phyloP scores from a whole-genome alignment of 2,329 filamentous ascomycete genomes.

The Purpureocillium takamizusanense region DNA sequence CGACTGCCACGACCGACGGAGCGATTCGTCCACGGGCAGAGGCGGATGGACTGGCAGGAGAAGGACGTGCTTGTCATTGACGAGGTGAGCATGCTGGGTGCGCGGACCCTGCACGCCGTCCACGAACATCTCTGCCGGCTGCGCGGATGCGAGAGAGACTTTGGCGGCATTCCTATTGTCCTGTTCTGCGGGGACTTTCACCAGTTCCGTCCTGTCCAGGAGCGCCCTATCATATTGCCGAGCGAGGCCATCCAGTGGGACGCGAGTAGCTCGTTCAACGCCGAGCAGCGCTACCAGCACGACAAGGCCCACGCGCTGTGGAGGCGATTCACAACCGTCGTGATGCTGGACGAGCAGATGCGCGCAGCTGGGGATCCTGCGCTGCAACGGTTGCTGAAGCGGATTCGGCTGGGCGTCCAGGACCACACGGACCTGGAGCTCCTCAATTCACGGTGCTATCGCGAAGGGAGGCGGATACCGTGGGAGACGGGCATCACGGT shows the following conservation, averaged over 20 bases:
- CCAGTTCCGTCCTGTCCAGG: not conserved
- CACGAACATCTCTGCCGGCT: not conserved
- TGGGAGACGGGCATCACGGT: conserved; percentile 5
- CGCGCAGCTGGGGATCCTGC: not conserved
- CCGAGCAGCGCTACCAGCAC: conserved; percentile 3
- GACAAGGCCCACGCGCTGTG: conserved; percentile 5
- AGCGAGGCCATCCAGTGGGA: not conserved
- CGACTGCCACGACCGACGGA: not conserved
- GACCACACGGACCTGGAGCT: conserved; percentile 2
- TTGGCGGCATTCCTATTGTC: conserved; percentile 1
- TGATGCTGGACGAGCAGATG: conserved; percentile 3
- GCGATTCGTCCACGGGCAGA: not conserved
- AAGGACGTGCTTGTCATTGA: conserved; percentile 1
- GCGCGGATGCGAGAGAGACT: conserved; percentile 1
- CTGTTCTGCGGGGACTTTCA: conserved; percentile 4
- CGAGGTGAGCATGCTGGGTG: conserved; percentile 1
- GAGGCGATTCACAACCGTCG: conserved; percentile 4
- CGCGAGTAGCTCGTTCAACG: not conserved
- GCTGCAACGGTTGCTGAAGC: conserved; percentile 2
- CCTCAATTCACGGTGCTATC: conserved; percentile 2
- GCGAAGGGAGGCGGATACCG: conserved; percentile 1
- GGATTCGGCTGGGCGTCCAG: not conserved
- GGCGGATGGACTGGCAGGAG: not conserved
- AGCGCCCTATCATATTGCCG: not conserved
- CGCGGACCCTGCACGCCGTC: conserved; percentile 1